Percentiles rank a stretch among this genome's conserved stretches.
Conservation (phyloP, 2,329 filamentous ascomycete species). For the Fusarium sambucinum region DNA sequence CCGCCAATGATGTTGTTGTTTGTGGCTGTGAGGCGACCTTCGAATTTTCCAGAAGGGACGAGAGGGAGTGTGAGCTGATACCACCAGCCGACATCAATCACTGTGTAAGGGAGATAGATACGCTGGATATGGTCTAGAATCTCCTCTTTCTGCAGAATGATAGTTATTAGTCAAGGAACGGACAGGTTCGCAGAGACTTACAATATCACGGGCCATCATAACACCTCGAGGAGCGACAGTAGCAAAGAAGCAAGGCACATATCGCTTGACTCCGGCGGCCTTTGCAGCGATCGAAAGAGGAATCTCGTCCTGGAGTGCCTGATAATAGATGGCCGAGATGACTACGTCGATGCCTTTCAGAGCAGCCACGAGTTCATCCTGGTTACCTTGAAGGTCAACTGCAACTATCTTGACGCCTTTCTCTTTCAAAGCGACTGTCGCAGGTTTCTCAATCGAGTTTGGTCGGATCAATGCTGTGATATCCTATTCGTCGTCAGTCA, state of each 20-base stretch:
- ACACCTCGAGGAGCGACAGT: slow-evolving; percentile 58
- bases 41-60: slow-evolving; percentile 14
- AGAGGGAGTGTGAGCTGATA: slow-evolving; percentile 11
- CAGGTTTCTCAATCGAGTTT: slow-evolving; percentile 60
- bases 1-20: slow-evolving; percentile 16
- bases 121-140: slow-evolving; percentile 63
- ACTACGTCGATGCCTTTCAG: slow-evolving; percentile 60
- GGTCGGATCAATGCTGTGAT: slow-evolving; percentile 62
- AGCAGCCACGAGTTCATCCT: slow-evolving; percentile 56
- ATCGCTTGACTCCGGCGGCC: slow-evolving; percentile 62
- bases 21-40: neutral
- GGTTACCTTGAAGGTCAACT: slow-evolving; percentile 57
- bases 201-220: slow-evolving; percentile 29
- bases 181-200: neutral
- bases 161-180: neutral
- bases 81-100: slow-evolving; percentile 22
- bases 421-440: slow-evolving; percentile 54
- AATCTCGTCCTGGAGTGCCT: slow-evolving; percentile 59
- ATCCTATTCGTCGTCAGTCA: slow-evolving; percentile 48
- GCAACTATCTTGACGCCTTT: slow-evolving; percentile 59
- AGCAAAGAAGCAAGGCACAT: slow-evolving; percentile 64
- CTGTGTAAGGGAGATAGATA: slow-evolving; percentile 64
- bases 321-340: slow-evolving; percentile 50
- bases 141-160: slow-evolving; percentile 57
- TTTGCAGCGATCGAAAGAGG: slow-evolving; percentile 62